phyloP scores from a whole-genome alignment of 345 rosid genomes.

The Durio zibethinus region DNA sequence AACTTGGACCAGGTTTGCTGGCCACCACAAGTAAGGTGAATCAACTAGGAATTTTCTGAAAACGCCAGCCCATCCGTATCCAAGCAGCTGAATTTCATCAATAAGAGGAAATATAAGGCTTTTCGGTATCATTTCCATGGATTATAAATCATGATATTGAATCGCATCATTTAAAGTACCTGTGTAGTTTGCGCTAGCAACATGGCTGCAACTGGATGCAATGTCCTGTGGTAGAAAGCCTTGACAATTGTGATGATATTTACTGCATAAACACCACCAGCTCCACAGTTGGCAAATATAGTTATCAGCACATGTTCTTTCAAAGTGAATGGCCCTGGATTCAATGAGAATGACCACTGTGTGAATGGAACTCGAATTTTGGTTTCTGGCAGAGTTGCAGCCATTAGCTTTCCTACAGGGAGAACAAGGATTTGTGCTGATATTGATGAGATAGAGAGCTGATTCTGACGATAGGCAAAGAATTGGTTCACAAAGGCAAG shows the following conservation, averaged over 20 bases:
- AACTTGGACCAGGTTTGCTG: constrained; percentile 71
- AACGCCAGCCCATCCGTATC: constrained; percentile 83
- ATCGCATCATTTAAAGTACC: constrained; percentile 26
- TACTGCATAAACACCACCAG: constrained; percentile 26
- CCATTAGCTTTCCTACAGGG: constrained; percentile 46
- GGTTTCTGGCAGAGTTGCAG: constrained; percentile 28
- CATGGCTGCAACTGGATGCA: constrained; percentile 34
- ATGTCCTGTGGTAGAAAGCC: constrained; percentile 32
- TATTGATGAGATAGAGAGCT: constrained; percentile 30
- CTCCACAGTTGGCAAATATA: constrained; percentile 39
- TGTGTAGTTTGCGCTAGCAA: constrained; percentile 68
- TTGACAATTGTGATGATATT: constrained; percentile 29
- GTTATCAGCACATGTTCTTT: constrained; percentile 50
- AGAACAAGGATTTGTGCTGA: constrained; percentile 47
- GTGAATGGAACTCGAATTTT: constrained; percentile 27
- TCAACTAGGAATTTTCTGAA: constrained; percentile 68
- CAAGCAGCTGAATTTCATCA: constrained; percentile 50
- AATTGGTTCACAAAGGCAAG: constrained; percentile 57
- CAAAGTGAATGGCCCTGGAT: constrained; percentile 51
- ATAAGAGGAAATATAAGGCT: no score
- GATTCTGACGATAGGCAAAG: constrained; percentile 46
- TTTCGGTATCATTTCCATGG: no score
- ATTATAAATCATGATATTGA: neutral
- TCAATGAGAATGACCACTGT: constrained; percentile 43
- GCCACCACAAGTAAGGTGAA: constrained; percentile 96